These are phyloP conservation scores for Perkinsus chesapeaki DNA, from an alignment of 169 alveolate species.

Conservation along the genomic window DNA sequence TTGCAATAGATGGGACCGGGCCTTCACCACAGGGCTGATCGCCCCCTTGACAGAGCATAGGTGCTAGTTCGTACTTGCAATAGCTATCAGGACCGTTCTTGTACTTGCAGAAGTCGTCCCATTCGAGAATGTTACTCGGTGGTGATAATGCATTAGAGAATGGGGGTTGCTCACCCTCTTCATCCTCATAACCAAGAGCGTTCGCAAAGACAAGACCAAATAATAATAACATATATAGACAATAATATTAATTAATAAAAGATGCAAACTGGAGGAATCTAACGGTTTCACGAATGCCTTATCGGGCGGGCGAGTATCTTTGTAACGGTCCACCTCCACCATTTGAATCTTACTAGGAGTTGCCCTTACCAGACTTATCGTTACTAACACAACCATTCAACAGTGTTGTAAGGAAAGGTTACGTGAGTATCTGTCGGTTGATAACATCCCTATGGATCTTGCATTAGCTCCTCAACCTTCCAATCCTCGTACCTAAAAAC, in stretches of 20 bases:
- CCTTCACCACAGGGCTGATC: neutral
- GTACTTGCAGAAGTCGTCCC: neutral
- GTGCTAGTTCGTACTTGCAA: neutral
- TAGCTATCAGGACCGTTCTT: neutral
- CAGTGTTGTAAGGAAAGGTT: neutral
- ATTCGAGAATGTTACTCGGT: neutral
- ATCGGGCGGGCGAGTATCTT: neutral
- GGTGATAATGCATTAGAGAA: neutral
- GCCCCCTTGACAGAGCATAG: neutral
- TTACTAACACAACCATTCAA: neutral
- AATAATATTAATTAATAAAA: too few relatives aligned
- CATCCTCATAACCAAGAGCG: neutral
- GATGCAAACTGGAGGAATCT: neutral
- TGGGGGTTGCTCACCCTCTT: neutral
- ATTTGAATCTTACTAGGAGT: neutral
- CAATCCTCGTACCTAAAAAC: slow-evolving; percentile 85
- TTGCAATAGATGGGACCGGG: neutral
- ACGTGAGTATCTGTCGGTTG: neutral
- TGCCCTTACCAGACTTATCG: neutral
- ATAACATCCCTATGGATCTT: neutral
- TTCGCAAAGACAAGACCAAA: neutral
- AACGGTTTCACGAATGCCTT: neutral
- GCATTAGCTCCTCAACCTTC: slow-evolving; percentile 84
- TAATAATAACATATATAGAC: too few relatives aligned
- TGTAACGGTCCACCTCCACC: neutral